These are phyloP conservation scores for Spongospora subterranea DNA, from an alignment of 208 protist genomes.

Conservation along the genomic window DNA sequence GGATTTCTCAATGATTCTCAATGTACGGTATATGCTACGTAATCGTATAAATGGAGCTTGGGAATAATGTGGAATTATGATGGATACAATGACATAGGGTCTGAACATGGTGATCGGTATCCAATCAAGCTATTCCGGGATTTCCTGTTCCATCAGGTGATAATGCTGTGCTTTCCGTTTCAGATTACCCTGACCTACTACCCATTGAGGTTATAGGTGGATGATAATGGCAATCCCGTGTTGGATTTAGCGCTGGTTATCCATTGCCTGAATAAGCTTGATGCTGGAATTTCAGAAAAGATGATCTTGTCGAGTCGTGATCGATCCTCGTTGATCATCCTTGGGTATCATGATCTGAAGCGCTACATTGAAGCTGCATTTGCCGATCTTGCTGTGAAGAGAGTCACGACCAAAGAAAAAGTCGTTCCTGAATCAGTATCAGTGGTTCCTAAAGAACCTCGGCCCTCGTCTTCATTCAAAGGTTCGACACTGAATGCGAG, in stretches of 20 bases:
- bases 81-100: conserved; percentile 53
- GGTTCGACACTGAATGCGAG: neutral
- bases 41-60: no score
- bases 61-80: no score
- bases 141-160: conserved; percentile 90
- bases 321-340: conserved; percentile 85
- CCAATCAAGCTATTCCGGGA: conserved; percentile 91
- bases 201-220: conserved; percentile 47
- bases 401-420: neutral
- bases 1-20: conserved; percentile 73
- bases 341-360: conserved; percentile 90
- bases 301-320: conserved; percentile 89
- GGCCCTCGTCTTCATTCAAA: neutral
- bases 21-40: conserved; percentile 5
- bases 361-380: conserved; percentile 82
- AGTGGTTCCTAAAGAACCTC: neutral
- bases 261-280: conserved; percentile 94
- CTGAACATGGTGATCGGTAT: conserved; percentile 75
- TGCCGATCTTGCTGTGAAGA: conserved; percentile 75
- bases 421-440: neutral
- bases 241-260: conserved; percentile 91
- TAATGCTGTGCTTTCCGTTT: no score
- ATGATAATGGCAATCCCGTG: conserved; percentile 79
- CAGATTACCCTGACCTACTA: no score
- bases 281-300: conserved; percentile 88